Percentiles rank a stretch among this genome's conserved stretches.
phyloP scores from a whole-genome alignment of 164 flowering plant genomes.

The Vitis rupestris region DNA sequence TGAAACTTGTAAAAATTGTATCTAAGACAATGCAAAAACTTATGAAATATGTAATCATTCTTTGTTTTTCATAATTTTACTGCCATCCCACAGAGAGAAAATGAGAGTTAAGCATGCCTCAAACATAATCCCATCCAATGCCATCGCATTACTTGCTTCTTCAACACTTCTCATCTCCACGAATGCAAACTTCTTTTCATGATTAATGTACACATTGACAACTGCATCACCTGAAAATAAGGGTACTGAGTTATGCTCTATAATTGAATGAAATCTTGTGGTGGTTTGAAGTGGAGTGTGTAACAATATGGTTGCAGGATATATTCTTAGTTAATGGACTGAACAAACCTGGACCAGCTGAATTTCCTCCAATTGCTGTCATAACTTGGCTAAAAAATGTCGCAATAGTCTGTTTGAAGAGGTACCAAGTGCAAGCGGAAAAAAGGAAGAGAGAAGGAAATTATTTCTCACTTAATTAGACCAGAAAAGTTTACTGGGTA shows the following conservation, averaged over 20 bases:
- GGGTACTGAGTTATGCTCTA: conserved; percentile 1
- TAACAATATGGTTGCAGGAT: neutral
- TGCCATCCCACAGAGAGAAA: neutral
- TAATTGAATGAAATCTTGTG: neutral
- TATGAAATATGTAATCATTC: too few relatives aligned
- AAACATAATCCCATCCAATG: conserved; percentile 80
- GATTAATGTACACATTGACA: conserved; percentile 88
- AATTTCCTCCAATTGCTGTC: conserved; percentile 83
- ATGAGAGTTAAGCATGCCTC: conserved; percentile 46
- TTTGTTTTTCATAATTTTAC: too few relatives aligned
- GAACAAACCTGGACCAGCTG: conserved; percentile 75
- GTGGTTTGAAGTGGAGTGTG: neutral
- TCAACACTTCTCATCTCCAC: conserved; percentile 95
- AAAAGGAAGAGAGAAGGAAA: too few relatives aligned
- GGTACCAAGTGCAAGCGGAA: neutral
- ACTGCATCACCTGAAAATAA: conserved; percentile 75
- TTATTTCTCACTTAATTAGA: too few relatives aligned
- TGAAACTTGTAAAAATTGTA: too few relatives aligned
- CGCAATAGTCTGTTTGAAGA: conserved; percentile 64
- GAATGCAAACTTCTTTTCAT: conserved; percentile 91
- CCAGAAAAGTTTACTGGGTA: too few relatives aligned
- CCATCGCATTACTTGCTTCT: conserved; percentile 94
- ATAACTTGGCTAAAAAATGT: conserved; percentile 76
- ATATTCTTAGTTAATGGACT: conserved; percentile 4
- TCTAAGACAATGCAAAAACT: too few relatives aligned